Base-by-base conservation (phyloP, 202 grass and related monocot genomes). In the Setaria italica region DNA sequence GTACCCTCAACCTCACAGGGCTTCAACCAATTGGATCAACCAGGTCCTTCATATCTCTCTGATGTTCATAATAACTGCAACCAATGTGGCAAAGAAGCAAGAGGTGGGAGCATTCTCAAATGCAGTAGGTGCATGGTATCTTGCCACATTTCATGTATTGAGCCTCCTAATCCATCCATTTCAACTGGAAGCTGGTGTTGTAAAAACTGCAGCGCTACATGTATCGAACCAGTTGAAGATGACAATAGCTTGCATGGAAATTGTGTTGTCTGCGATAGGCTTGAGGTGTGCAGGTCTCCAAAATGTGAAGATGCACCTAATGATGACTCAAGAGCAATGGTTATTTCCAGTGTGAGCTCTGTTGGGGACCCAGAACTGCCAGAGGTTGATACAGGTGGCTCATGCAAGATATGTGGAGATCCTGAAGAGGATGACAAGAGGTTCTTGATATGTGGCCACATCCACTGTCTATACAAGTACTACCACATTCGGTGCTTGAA, bases 401-500 rank as follows among this genome's bases (percentile, higher is more conserved):
- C 89, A 58, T 97, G 95, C 87, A 97, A 93, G 83, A 87, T 97
- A 84, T 95, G 95, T 55, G 84, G 87, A 68, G 75, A 49, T 20
- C 82, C 85, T 9, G 90, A 97, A 83, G 90, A 97, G n/a, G 81
- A 88, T 47, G 88, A 88, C 80, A 84, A 87, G 84, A 87, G 77
- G 76, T 91, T 97, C 70, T 79, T 97, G 82, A 73, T 88, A 55
- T 97, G 95, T 70, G 77, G 87, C 64, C 82, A 88, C 46, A 9
- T 50, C 76, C 82, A 89, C 74, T 97, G 95, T 63, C 87, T 79
- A 72, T 90, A 93, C 34, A 97, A 90, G 89, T 93, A 89, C 75
- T 93, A 90, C 76, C 95, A 97, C 77, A 90, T 91, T 64, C 78
- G 75, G 51, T 97, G 95, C 79, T 77, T 97, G 57, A 91, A 85